Evolutionary conservation across 2,329 filamentous ascomycete genomes (phyloP).

Genomic region (Apiospora pterosperma): DNA sequence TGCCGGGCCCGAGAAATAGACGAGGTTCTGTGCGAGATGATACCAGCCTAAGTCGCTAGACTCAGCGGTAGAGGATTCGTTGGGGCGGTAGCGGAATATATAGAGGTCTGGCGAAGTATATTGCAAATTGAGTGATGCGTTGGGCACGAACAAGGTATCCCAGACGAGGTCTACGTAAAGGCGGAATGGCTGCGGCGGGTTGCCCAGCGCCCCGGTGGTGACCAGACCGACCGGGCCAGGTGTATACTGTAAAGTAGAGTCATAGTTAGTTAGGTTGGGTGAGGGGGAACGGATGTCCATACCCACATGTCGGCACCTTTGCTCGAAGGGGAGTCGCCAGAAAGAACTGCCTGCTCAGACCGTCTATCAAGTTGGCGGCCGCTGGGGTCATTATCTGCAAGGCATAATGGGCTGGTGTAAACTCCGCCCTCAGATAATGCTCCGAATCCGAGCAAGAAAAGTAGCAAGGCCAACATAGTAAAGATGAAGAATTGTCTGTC

Average conservation of each 20-base stretch:
- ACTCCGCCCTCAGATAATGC: not conserved
- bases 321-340: not conserved
- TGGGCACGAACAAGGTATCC: not conserved
- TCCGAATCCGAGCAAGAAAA: not conserved
- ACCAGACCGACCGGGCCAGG: not conserved
- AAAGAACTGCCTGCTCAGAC: not conserved
- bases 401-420: not conserved
- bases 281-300: not conserved
- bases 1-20: not conserved
- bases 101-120: not conserved
- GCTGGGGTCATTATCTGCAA: not conserved
- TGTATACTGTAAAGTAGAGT: not conserved
- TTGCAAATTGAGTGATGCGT: not conserved
- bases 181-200: not conserved
- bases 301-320: not conserved
- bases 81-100: not conserved
- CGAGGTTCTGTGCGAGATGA: not conserved
- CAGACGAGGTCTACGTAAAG: not conserved
- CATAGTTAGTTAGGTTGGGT: not conserved
- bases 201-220: not conserved
- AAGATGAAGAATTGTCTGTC: not conserved
- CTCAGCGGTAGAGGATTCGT: not conserved
- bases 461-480: not conserved
- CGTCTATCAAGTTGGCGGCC: not conserved
- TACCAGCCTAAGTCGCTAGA: not conserved